Evolutionary conservation across 805 yeast species (phyloP), one percentile per base, ranked within the genome.

Genomic region (Candida krabiensis): DNA sequence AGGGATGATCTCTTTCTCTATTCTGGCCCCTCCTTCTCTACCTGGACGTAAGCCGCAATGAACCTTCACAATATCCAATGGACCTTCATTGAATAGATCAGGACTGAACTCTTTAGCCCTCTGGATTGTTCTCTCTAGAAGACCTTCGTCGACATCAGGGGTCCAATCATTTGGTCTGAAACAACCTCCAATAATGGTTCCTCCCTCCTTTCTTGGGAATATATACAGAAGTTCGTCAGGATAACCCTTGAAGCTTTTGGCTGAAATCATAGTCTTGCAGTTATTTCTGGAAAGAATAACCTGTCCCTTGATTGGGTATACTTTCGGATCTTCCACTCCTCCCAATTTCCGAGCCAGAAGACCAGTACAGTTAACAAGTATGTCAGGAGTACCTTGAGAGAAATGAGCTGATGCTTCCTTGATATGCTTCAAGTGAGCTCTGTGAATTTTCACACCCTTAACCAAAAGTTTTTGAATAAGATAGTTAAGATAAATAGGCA

Each of bases 191-290:
- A 82, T 69, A 27, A 82, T 76, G 23, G 77, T 67, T 30, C 85
- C 86, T n/a, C 88, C 87, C 60, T 82, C 88, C 43, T 75, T 76
- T 39, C 88, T 61, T n/a, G 88, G 88, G 69, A 82, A 75, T 24
- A 77, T 63, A 52, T 82, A 81, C 19, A 80, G 60, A 33, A 63
- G 53, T 47, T 83, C 88, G 35, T 62, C 62, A 0, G 67, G 64
- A 46, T 55, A 51, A 4, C 55, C 55, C 1, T 53, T 41, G 15
- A 49, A 43, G 4, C 62, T 57, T 11, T 60, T 58, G 24, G 53
- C 48, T 46, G 61, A 54, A 42, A 61, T 33, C 44, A 45, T 36
- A n/a, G 12, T 28, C 19, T 38, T 19, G 29, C 41, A 30, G 30
- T 60, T 67, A 52, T 79, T 79, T 27, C 73, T 63, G 8, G 77